A percentile compares a stretch with the other conserved stretches of the same genome.
phyloP scores from a whole-genome alignment of 169 alveolate species.

The Eimeria necatrix region DNA sequence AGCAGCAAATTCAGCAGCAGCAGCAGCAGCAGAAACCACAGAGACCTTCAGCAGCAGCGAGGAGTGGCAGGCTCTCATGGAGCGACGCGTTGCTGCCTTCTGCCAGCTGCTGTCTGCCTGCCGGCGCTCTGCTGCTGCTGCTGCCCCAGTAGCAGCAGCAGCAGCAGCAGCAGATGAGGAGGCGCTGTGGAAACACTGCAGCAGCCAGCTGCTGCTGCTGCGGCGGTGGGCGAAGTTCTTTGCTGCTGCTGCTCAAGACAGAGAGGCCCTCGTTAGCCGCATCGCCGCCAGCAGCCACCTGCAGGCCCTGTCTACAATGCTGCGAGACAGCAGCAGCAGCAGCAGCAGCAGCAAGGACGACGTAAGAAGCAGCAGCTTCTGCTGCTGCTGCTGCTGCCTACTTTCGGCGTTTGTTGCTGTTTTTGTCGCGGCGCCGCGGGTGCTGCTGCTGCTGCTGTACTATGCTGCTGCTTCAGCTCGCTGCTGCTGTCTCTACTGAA shows the following conservation, averaged over 20 bases:
- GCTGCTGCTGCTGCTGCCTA: slow-evolving; percentile 11
- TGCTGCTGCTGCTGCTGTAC: background rate
- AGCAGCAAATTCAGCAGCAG: slow-evolving; percentile 22
- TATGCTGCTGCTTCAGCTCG: background rate
- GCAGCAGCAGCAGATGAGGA: slow-evolving; percentile 33
- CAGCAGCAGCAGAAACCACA: slow-evolving; percentile 4
- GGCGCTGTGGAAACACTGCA: slow-evolving; percentile 41
- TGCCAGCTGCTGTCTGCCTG: slow-evolving; percentile 31
- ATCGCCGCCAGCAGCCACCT: slow-evolving; percentile 24
- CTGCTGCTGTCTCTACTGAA: slow-evolving; percentile 10
- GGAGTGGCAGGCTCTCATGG: slow-evolving; percentile 14
- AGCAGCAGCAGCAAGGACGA: background rate
- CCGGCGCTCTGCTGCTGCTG: slow-evolving; percentile 53
- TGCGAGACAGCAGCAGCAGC: background rate
- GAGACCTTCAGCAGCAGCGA: slow-evolving; percentile 54
- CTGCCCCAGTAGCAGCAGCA: slow-evolving; percentile 30
- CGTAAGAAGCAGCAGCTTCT: background rate
- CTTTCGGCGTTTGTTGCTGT: background rate
- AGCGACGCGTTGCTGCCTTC: slow-evolving; percentile 48
- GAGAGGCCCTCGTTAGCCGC: background rate
- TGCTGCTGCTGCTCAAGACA: slow-evolving; percentile 47
- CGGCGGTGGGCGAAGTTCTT: slow-evolving; percentile 22
- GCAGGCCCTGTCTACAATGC: slow-evolving; percentile 7
- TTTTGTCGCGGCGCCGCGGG: background rate
- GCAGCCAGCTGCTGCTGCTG: slow-evolving; percentile 65